phyloP scores from a whole-genome alignment of 176 grass and related monocot species.

The Avena atlantica region DNA sequence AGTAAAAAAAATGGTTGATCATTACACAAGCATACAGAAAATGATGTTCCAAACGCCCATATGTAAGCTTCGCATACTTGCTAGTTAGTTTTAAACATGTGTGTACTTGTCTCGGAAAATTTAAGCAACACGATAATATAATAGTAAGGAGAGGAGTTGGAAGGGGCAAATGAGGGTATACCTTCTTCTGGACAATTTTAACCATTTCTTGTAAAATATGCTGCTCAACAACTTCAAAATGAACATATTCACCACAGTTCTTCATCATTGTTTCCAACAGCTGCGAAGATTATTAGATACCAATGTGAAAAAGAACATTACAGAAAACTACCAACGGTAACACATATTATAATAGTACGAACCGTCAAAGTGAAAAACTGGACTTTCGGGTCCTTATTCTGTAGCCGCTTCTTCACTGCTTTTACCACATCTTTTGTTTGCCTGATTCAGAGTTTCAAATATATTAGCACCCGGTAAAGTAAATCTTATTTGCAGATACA shows the following conservation, averaged over 20 bases:
- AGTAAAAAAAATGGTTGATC: not conserved
- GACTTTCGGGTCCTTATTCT: slow-evolving; percentile 86
- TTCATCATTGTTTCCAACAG: slow-evolving; percentile 97
- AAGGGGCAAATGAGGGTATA: not conserved
- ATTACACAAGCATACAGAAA: not conserved
- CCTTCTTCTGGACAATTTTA: slow-evolving; percentile 96
- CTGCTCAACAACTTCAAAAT: slow-evolving; percentile 79
- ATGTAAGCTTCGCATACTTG: not conserved
- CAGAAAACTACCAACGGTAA: not conserved
- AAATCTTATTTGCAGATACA: slow-evolving; percentile 3
- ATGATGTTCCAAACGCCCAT: not conserved
- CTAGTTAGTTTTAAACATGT: not conserved
- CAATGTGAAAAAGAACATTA: not conserved
- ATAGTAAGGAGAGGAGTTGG: not conserved
- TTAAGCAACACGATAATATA: not conserved
- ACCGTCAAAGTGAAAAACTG: slow-evolving; percentile 91
- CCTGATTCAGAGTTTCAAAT: slow-evolving; percentile 59
- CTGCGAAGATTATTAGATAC: slow-evolving; percentile 43
- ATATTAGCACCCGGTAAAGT: slow-evolving; percentile 20
- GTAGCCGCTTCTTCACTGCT: slow-evolving; percentile 84
- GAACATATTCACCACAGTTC: slow-evolving; percentile 86
- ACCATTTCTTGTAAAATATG: slow-evolving; percentile 88
- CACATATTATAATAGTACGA: not conserved
- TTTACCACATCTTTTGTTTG: slow-evolving; percentile 90
- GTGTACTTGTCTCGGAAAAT: slow-evolving; percentile 4